Conservation (phyloP, 164 flowering plant species). For the Litsea cubeba region DNA sequence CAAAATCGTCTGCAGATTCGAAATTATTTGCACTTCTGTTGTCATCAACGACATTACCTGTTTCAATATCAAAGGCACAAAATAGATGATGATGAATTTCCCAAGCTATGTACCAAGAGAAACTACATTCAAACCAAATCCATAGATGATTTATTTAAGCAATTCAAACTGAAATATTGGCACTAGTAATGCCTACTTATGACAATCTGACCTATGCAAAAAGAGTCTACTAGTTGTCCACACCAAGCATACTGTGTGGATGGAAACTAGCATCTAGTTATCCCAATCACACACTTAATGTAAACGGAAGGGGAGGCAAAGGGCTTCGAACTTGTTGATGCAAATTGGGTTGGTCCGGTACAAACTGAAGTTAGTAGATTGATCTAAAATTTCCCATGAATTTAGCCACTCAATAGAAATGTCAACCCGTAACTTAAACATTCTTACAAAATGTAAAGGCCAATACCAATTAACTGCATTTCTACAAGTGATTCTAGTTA, state of each 20-base stretch:
- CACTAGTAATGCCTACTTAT: neutral
- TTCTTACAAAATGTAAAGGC: no score
- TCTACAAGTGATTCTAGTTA: no score
- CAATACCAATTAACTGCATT: no score
- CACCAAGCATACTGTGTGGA: neutral
- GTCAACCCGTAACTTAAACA: no score
- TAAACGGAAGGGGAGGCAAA: neutral
- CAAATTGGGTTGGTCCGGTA: no score
- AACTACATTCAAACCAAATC: slow-evolving; percentile 5
- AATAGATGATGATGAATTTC: neutral
- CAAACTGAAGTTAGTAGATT: no score
- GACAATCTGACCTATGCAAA: neutral
- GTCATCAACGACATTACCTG: slow-evolving; percentile 27
- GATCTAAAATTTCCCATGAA: no score
- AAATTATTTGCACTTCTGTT: slow-evolving; percentile 17
- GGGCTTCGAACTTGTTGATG: no score
- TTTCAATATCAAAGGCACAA: slow-evolving; percentile 8
- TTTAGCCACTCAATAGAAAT: no score
- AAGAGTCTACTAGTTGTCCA: no score
- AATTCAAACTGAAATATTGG: neutral
- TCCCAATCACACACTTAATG: neutral
- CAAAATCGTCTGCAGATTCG: slow-evolving; percentile 63
- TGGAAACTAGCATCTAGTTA: neutral
- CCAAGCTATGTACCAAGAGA: neutral
- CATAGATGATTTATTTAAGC: neutral